Evolutionary conservation across 305 asterid genomes (phyloP).

Genomic region (Rubia balearica): DNA sequence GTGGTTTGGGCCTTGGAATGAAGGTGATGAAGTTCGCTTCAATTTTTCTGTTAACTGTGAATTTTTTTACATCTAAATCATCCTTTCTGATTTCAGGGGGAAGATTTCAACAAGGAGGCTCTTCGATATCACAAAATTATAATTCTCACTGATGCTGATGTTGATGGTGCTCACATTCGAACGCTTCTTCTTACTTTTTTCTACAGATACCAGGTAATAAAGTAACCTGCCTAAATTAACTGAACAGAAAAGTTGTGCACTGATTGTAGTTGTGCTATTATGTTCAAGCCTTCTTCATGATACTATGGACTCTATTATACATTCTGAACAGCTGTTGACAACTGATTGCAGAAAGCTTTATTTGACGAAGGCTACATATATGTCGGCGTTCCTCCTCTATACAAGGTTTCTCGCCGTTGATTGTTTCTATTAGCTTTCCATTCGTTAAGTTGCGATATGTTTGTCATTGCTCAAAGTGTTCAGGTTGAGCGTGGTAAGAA

Average conservation of each 20-base stretch:
- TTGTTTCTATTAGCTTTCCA: conserved; percentile 6
- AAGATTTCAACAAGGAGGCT: conserved; percentile 80
- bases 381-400: conserved; percentile 96
- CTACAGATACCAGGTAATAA: conserved; percentile 80
- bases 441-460: conserved; percentile 10
- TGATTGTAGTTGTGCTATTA: background rate
- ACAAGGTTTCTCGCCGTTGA: conserved; percentile 53
- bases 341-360: conserved; percentile 70
- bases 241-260: background rate
- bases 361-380: conserved; percentile 91
- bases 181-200: conserved; percentile 85
- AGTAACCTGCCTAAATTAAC: background rate
- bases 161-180: conserved; percentile 97
- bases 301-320: conserved; percentile 10
- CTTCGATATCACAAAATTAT: conserved; percentile 97
- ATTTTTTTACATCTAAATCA: conserved; percentile 13
- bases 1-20: conserved; percentile 93
- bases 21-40: conserved; percentile 44
- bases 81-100: conserved; percentile 59
- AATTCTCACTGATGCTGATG: conserved; percentile 95
- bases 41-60: conserved; percentile 6
- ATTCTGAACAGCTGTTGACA: conserved; percentile 19
- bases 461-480: conserved; percentile 15
- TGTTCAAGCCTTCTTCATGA: background rate
- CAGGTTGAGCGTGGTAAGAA: conserved; percentile 97